These are phyloP conservation scores for Bothriochloa decipiens DNA, from an alignment of 176 grass and related monocot species.

Conservation along the genomic window DNA sequence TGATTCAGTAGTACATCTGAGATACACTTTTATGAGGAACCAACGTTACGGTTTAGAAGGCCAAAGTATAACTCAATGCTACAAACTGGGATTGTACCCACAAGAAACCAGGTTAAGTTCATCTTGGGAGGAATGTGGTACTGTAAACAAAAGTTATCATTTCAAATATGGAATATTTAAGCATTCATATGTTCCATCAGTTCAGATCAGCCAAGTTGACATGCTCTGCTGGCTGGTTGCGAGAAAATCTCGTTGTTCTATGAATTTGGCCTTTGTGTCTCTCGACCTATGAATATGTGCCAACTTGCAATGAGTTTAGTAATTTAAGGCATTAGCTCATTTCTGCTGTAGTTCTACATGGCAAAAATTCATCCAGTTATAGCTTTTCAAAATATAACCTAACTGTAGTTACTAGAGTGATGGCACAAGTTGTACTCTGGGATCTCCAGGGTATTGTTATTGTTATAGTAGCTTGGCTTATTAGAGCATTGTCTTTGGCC, in stretches of 20 bases:
- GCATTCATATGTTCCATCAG: background rate
- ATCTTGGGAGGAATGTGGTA: background rate
- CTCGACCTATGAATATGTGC: background rate
- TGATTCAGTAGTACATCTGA: background rate
- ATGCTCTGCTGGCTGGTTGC: background rate
- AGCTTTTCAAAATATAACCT: constrained; percentile 4
- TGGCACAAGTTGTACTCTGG: background rate
- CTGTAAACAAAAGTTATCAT: background rate
- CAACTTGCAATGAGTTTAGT: background rate
- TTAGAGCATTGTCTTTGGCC: background rate
- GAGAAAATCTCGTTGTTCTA: background rate
- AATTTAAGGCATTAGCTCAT: background rate
- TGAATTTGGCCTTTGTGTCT: background rate
- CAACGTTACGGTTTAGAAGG: background rate
- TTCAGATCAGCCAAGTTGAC: background rate
- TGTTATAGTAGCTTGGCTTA: constrained; percentile 8
- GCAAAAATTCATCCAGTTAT: background rate
- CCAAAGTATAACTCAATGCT: background rate
- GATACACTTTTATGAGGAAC: background rate
- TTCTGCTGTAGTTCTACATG: background rate
- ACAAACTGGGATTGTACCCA: background rate
- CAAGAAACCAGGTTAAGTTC: background rate
- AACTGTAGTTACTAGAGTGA: background rate
- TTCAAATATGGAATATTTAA: background rate
- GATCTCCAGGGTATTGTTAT: background rate